Evolutionary conservation across 2,329 filamentous ascomycete genomes (phyloP).

Genomic region (Cladosporium sp.): DNA sequence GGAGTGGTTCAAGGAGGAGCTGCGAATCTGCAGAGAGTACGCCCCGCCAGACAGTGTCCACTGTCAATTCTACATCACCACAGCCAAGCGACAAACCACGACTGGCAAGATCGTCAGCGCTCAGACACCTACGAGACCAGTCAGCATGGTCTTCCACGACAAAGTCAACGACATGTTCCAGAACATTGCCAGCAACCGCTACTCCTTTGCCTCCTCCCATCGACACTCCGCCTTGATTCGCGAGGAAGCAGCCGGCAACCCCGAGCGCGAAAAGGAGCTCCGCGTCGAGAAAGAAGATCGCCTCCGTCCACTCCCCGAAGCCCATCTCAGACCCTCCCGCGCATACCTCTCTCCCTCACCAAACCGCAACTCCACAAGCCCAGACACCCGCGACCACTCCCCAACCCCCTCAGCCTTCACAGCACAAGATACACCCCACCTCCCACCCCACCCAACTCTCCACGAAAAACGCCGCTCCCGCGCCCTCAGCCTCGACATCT

Average conservation of each 20-base stretch:
- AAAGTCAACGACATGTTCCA: slow-evolving; percentile 84
- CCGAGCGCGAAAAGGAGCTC: slow-evolving; percentile 73
- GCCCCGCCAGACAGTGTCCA: slow-evolving; percentile 84
- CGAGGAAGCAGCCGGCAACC: slow-evolving; percentile 74
- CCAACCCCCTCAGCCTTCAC: slow-evolving; percentile 10
- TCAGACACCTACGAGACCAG: slow-evolving; percentile 50
- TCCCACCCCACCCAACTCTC: slow-evolving; percentile 32
- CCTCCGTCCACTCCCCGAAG: slow-evolving; percentile 72
- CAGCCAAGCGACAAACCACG: slow-evolving; percentile 56
- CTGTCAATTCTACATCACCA: slow-evolving; percentile 92
- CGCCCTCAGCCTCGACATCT: slow-evolving; percentile 26
- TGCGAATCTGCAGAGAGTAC: slow-evolving; percentile 84
- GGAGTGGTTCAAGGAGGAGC: slow-evolving; percentile 96
- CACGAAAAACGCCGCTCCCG: slow-evolving; percentile 40
- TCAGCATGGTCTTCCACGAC: slow-evolving; percentile 76
- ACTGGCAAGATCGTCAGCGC: slow-evolving; percentile 50
- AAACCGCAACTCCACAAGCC: slow-evolving; percentile 44
- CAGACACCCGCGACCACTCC: slow-evolving; percentile 16
- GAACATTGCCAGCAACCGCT: slow-evolving; percentile 71
- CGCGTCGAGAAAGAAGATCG: slow-evolving; percentile 78
- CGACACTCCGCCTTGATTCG: slow-evolving; percentile 79
- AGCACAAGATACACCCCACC: slow-evolving; percentile 24
- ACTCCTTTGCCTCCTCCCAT: slow-evolving; percentile 41
- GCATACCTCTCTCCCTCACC: slow-evolving; percentile 23
- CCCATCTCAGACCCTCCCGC: slow-evolving; percentile 35